Base-by-base conservation (phyloP, 169 alveolate species). In the Babesia caballi region DNA sequence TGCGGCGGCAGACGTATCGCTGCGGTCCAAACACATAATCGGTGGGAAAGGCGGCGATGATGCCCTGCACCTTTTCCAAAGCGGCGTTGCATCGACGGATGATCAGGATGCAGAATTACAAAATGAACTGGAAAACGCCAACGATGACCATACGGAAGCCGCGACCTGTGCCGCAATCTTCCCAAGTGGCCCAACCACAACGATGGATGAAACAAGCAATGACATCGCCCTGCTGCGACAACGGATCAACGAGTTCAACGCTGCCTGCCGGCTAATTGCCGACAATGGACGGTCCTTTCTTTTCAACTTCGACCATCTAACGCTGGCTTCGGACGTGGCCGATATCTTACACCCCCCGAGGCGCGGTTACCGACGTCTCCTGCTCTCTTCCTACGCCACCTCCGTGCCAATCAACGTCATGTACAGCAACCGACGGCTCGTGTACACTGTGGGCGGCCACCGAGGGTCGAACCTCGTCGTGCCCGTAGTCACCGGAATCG, bases 361-460 rank as follows among this genome's bases (percentile, higher is more conserved):
- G 5, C 66, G 66, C 6, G 66, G 66, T 15, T 32, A 56, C 15
- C 33, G 47, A 49, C 66, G 50, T 8, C 14, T 56, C 8, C 11
- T 15, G 36, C 12, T 56, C 14, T 25, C 49, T 11, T 19, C 42
- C 9, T 1, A 9, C 2, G 7, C 49, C 11, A 14, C 27, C 7
- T 23, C 15, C n/a, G 5, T 15, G 9, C 23, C 23, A 14, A 32
- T 32, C 49, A 56, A 19, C 27, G 28, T 63, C 50, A 7, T 11
- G 25, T 9, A 44, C 19, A 1, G 49, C 23, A 14, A 35, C 23
- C 15, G 36, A 4, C 3, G 35, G 5, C 23, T 63, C 35, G 12
- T 63, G 19, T 35, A 63, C 38, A 25, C 17, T 4, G 7, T 28
- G 11, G 73, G 73, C 23, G 73, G 73, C 21, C 50, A 63, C 35